These are phyloP conservation scores for Talaromyces sp. DNA, from an alignment of 2,329 filamentous ascomycete genomes.

Conservation along the genomic window DNA sequence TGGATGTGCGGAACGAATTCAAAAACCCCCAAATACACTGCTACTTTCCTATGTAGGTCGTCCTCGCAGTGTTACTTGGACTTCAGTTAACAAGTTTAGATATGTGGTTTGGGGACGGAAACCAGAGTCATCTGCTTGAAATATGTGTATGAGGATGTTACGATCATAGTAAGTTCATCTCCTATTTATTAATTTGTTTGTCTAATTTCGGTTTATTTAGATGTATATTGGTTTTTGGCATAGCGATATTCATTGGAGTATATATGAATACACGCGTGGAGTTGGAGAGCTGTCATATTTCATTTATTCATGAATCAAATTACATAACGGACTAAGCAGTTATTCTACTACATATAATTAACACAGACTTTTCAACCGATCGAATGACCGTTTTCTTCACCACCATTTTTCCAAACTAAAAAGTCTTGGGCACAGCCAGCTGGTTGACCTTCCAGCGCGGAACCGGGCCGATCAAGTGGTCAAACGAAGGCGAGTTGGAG, in stretches of 20 bases:
- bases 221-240: not conserved
- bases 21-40: not conserved
- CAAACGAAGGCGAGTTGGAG: conserved; percentile 24
- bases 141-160: not conserved
- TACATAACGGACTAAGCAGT: not conserved
- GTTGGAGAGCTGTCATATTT: not conserved
- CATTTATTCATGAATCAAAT: not conserved
- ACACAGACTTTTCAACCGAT: not conserved
- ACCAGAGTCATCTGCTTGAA: not conserved
- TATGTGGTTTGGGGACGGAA: not conserved
- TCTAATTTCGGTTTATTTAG: not conserved
- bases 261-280: not conserved
- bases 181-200: not conserved
- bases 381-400: not conserved
- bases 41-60: not conserved
- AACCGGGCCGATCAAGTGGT: conserved; percentile 21
- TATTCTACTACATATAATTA: not conserved
- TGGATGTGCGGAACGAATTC: not conserved
- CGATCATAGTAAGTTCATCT: not conserved
- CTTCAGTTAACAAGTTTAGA: not conserved
- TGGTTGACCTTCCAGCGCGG: conserved; percentile 11
- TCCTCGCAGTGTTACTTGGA: not conserved
- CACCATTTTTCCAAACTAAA: conserved; percentile 9
- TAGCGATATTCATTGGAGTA: not conserved
- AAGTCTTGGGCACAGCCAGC: conserved; percentile 19